Conservation (phyloP, 257 asterid species). For the Lithospermum erythrorhizon region DNA sequence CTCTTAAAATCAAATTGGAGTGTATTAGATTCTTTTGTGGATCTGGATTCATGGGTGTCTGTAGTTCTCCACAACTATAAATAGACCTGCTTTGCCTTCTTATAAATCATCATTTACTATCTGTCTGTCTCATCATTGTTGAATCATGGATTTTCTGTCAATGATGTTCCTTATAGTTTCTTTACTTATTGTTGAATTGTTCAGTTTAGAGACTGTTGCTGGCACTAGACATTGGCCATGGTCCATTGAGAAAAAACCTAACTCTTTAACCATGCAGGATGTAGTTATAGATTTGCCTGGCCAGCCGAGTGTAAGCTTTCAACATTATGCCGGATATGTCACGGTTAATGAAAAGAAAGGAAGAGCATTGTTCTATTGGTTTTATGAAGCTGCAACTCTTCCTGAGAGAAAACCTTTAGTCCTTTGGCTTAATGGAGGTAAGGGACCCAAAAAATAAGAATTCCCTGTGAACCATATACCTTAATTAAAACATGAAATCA, state of each 20-base stretch:
- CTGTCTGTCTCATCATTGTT: slow-evolving; percentile 15
- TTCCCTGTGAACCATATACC: background rate
- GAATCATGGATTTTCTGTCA: slow-evolving; percentile 28
- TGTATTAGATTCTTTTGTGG: slow-evolving; percentile 20
- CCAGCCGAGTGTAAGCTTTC: slow-evolving; percentile 52
- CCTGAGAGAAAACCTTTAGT: slow-evolving; percentile 69
- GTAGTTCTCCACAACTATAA: slow-evolving; percentile 34
- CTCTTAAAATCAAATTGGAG: background rate
- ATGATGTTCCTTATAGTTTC: slow-evolving; percentile 26
- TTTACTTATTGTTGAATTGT: slow-evolving; percentile 21
- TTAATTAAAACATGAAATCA: background rate
- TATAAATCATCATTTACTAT: slow-evolving; percentile 18
- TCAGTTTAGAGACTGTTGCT: slow-evolving; percentile 22
- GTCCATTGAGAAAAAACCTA: slow-evolving; percentile 24
- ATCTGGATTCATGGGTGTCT: slow-evolving; percentile 10
- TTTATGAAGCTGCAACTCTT: slow-evolving; percentile 49
- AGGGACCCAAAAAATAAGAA: slow-evolving; percentile 5
- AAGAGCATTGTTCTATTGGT: slow-evolving; percentile 86
- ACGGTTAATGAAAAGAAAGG: slow-evolving; percentile 52
- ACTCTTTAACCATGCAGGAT: slow-evolving; percentile 25
- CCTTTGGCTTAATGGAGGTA: slow-evolving; percentile 97
- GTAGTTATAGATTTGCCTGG: slow-evolving; percentile 68
- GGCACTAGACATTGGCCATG: slow-evolving; percentile 30
- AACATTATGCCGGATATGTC: slow-evolving; percentile 64
- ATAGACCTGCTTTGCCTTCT: slow-evolving; percentile 25